phyloP scores from a whole-genome alignment of 495 filamentous ascomycete species.

The Penicillium dipodomyicola region DNA sequence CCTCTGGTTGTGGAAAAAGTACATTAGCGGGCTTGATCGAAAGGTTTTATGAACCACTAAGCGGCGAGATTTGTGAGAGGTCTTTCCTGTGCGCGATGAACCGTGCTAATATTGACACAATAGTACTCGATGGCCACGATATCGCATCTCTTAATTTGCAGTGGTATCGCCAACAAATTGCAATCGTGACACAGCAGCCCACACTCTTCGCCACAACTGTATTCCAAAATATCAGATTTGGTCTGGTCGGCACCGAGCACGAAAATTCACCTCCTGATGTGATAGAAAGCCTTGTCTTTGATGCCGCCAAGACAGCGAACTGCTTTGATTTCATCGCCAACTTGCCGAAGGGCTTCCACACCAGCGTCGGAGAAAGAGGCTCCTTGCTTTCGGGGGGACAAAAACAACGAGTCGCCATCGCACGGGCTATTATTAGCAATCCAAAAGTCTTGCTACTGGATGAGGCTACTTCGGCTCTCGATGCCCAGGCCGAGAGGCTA shows the following conservation, averaged over 20 bases:
- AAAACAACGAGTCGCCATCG: neutral
- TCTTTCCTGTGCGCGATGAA: neutral
- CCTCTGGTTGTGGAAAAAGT: neutral
- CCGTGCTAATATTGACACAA: neutral
- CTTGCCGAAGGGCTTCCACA: neutral
- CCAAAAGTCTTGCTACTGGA: conserved; percentile 40
- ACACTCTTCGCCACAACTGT: neutral
- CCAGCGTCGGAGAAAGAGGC: neutral
- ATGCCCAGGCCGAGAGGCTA: conserved; percentile 87
- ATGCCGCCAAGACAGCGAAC: neutral
- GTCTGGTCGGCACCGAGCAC: neutral
- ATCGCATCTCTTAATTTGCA: neutral
- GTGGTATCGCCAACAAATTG: neutral
- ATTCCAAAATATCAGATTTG: neutral
- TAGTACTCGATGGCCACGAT: neutral
- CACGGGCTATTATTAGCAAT: neutral
- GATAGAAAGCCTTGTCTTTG: neutral
- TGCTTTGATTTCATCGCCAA: neutral
- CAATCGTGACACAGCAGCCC: neutral
- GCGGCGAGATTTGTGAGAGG: neutral
- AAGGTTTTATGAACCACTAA: neutral
- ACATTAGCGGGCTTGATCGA: neutral
- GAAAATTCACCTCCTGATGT: neutral
- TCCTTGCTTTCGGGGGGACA: neutral
- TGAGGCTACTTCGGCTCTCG: conserved; percentile 86